A percentile compares a stretch with the other conserved stretches of the same genome.
These are phyloP conservation scores for Trypanosomatidae sp. DNA, from an alignment of 208 protist species.

Conservation along the genomic window DNA sequence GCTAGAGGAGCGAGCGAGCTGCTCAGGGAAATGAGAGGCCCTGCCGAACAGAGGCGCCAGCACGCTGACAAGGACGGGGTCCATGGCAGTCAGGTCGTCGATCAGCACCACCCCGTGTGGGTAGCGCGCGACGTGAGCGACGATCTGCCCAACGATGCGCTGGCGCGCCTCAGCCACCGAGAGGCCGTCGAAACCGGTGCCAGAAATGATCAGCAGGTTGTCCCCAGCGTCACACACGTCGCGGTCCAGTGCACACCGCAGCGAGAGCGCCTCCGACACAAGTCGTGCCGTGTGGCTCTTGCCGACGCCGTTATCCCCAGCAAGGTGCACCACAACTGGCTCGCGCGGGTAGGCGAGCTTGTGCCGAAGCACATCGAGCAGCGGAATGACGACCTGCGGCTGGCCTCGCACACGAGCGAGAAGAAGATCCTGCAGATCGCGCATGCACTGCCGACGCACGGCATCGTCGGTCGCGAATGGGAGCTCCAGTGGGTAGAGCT, in stretches of 20 bases:
- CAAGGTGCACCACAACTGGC: slow-evolving; percentile 78
- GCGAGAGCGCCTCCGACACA: slow-evolving; percentile 64
- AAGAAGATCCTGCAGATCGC: slow-evolving; percentile 49
- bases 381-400: slow-evolving; percentile 43
- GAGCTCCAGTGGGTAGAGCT: slow-evolving; percentile 43
- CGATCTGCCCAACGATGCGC: slow-evolving; percentile 50
- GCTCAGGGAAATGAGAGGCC: slow-evolving; percentile 60
- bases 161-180: slow-evolving; percentile 21
- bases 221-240: slow-evolving; percentile 62
- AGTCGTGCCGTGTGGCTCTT: slow-evolving; percentile 75
- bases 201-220: slow-evolving; percentile 62
- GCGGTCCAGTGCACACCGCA: slow-evolving; percentile 32
- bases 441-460: slow-evolving; percentile 39
- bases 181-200: slow-evolving; percentile 58
- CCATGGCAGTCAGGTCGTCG: slow-evolving; percentile 72
- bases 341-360: slow-evolving; percentile 61
- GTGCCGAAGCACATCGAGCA: slow-evolving; percentile 45
- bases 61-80: slow-evolving; percentile 42
- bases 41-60: slow-evolving; percentile 77
- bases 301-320: slow-evolving; percentile 83
- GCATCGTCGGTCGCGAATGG: slow-evolving; percentile 46
- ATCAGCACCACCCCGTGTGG: slow-evolving; percentile 82
- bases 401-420: slow-evolving; percentile 48
- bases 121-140: slow-evolving; percentile 43
- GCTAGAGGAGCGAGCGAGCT: slow-evolving; percentile 22